Evolutionary conservation across 2,329 filamentous ascomycete genomes (phyloP).

Genomic region (Alternaria hordeiaustralica): DNA sequence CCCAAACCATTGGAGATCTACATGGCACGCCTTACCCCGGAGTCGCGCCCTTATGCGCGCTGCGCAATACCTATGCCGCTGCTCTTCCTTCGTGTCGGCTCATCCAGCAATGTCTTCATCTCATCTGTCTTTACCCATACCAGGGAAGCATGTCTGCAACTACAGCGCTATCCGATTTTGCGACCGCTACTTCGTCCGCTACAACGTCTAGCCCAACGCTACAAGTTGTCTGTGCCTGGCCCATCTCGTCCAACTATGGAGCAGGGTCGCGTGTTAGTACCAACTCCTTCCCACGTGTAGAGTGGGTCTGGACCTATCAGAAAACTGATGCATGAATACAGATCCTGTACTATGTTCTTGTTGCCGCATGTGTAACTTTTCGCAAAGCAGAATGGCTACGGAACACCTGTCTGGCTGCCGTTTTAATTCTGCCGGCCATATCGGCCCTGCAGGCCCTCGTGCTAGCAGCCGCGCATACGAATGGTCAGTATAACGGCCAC

Average conservation of each 20-base stretch:
- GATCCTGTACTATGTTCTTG: conserved; percentile 63
- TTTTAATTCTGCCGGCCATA: conserved; percentile 66
- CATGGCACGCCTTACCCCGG: conserved; percentile 19
- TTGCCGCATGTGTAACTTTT: conserved; percentile 66
- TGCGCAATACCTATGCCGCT: conserved; percentile 5
- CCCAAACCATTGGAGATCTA: conserved; percentile 3
- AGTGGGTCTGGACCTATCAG: conserved; percentile 7
- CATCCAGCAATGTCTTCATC: conserved; percentile 11
- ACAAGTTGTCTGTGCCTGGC: conserved; percentile 64
- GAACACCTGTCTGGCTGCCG: conserved; percentile 67
- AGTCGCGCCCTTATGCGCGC: conserved; percentile 9
- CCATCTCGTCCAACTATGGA: conserved; percentile 64
- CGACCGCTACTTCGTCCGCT: conserved; percentile 22
- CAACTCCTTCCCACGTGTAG: not conserved
- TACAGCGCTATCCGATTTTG: conserved; percentile 30
- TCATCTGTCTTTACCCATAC: conserved; percentile 11
- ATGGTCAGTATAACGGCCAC: conserved; percentile 54
- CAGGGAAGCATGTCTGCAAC: conserved; percentile 48
- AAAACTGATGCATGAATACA: conserved; percentile 49
- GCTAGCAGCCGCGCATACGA: conserved; percentile 64
- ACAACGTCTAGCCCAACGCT: conserved; percentile 21
- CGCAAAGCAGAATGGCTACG: conserved; percentile 67
- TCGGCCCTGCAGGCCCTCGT: conserved; percentile 70
- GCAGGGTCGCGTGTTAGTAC: conserved; percentile 59
- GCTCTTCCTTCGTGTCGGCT: conserved; percentile 7